Evolutionary conservation across 352 stramenopile species (phyloP), one percentile per base, ranked within the genome.

Genomic region (Phytophthora melonis): DNA sequence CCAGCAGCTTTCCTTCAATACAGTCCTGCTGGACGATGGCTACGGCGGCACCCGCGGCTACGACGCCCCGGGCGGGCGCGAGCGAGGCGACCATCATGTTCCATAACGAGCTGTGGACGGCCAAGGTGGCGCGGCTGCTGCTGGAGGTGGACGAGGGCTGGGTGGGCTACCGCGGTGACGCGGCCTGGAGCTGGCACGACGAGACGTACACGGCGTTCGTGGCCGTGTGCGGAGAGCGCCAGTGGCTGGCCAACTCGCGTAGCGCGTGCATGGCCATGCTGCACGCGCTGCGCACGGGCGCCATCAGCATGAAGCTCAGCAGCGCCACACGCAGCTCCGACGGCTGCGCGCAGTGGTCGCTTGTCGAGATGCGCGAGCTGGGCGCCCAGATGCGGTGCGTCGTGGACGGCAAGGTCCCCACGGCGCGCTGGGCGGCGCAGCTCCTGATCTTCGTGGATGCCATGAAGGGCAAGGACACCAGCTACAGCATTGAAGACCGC

Each of bases 131-230:
- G 3, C 63, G 70, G 1, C 50, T 80, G 53, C 49, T 78, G 58
- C 36, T 78, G 25, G 70, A 80, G 65, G 55, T 78, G 21, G 73
- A 80, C 53, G 74, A 80, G 58, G 74, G 69, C 30, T 75, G 69
- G 69, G 39, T 75, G 27, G 70, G 74, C 21, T 80, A 65, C 59
- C 58, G 45, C 30, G 32, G 45, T 13, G 64, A 63, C 55, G 39
- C 39, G 19, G 34, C 57, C 19, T 77, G 68, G 69, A 66, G 70
- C 34, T 80, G 73, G 73, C 50, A 58, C n/a, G 61, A 74, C 11
- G 63, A 66, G n/a, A 77, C 68, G 19, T 77, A 68, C 56, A 23
- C 19, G 14, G 32, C 58, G 2, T 74, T 74, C 39, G 13, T 13
- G 7, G 36, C 58, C 14, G 66, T 74, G 4, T 75, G 73, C 21